Conservation (phyloP, 257 asterid species). For the Apocynum venetum region DNA sequence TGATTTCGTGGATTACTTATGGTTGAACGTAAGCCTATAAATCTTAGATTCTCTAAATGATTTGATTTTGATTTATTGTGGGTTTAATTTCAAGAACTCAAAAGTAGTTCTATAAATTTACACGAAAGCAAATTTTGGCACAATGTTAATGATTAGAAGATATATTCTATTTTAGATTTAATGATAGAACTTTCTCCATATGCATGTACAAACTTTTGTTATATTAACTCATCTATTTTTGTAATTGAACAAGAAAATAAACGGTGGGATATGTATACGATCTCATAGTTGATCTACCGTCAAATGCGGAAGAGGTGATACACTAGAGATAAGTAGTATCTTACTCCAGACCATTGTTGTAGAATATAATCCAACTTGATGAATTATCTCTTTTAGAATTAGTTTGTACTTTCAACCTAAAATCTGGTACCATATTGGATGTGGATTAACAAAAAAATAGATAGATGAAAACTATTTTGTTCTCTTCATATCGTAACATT, state of each 20-base stretch:
- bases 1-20: not conserved
- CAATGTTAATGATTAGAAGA: not conserved
- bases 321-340: slow-evolving; percentile 44
- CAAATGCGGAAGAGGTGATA: slow-evolving; percentile 72
- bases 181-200: not conserved
- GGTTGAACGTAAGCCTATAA: no score
- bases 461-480: not conserved
- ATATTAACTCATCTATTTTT: not conserved
- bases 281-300: slow-evolving; percentile 72
- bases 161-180: not conserved
- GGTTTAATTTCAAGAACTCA: no score
- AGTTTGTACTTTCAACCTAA: not conserved
- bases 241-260: slow-evolving; percentile 54
- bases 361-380: not conserved
- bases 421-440: not conserved
- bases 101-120: no score
- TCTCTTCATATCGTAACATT: no score
- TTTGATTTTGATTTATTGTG: no score
- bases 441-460: not conserved
- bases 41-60: no score
- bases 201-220: not conserved
- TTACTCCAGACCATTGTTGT: not conserved
- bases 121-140: not conserved
- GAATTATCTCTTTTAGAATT: no score
- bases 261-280: slow-evolving; percentile 74